phyloP scores from a whole-genome alignment of 345 rosid genomes.

The Gossypium stocksii region DNA sequence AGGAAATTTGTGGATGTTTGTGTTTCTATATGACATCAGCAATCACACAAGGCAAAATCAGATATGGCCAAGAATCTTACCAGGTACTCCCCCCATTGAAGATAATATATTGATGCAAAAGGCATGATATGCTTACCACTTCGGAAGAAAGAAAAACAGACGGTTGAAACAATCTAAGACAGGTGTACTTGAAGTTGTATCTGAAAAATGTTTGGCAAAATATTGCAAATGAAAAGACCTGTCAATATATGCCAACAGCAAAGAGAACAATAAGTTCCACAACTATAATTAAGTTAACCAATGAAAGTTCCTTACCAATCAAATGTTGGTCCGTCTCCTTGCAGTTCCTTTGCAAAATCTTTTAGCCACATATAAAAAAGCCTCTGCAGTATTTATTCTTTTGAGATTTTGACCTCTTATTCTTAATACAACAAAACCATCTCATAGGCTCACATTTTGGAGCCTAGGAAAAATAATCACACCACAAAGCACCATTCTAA shows the following conservation, averaged over 20 bases:
- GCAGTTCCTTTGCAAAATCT: not conserved
- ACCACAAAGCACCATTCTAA: not conserved
- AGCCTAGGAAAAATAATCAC: conserved; percentile 1
- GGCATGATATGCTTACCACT: not conserved
- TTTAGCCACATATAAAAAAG: not conserved
- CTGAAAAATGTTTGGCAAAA: not conserved
- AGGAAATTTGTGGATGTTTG: not conserved
- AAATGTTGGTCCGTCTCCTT: not conserved
- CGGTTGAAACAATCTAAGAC: not conserved
- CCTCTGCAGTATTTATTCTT: not conserved
- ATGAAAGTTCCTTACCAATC: not conserved
- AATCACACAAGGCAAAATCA: not conserved
- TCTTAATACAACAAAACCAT: not conserved
- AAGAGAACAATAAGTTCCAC: not conserved
- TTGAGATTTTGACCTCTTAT: conserved; percentile 10
- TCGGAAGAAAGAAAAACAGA: not conserved
- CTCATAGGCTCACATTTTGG: not conserved
- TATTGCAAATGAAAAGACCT: not conserved
- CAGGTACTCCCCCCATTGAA: not conserved
- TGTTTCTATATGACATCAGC: not conserved
- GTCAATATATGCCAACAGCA: not conserved
- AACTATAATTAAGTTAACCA: not conserved
- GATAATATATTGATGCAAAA: not conserved
- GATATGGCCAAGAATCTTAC: not conserved
- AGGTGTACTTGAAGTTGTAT: not conserved